Evolutionary conservation across 2,329 filamentous ascomycete genomes (phyloP).

Genomic region (Triangularia verruculosa): DNA sequence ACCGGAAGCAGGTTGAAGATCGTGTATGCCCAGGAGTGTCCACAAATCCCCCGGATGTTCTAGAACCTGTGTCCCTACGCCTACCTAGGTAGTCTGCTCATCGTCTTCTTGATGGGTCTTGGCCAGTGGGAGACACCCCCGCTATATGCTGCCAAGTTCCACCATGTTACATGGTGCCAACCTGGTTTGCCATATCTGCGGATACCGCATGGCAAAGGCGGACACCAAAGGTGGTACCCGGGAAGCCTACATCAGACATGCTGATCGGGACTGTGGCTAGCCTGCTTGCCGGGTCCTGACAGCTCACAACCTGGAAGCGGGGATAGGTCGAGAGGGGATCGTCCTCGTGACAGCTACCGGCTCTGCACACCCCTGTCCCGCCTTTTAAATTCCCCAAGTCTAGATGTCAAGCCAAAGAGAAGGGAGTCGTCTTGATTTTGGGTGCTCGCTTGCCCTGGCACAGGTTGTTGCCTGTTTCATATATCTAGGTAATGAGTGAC

Average conservation of each 20-base stretch:
- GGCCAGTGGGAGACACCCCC: not conserved
- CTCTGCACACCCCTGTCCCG: too few species aligned
- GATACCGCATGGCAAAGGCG: not conserved
- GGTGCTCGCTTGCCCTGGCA: too few species aligned
- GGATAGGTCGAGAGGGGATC: not conserved
- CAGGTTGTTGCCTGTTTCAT: too few species aligned
- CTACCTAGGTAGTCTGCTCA: not conserved
- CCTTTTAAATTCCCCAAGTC: too few species aligned
- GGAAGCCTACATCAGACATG: not conserved
- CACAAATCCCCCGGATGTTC: not conserved
- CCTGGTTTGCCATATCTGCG: not conserved
- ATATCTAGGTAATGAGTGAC: too few species aligned
- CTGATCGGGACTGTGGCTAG: constrained; percentile 4
- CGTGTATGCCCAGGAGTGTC: not conserved
- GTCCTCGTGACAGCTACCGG: too few species aligned
- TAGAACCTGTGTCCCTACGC: not conserved
- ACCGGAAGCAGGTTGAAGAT: not conserved
- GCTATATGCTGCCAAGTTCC: not conserved
- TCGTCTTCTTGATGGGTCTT: not conserved
- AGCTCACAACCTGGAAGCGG: too few species aligned
- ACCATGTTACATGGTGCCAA: not conserved
- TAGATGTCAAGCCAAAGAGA: too few species aligned
- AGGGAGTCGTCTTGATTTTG: too few species aligned
- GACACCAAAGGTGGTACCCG: not conserved
- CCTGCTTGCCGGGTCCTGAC: too few species aligned